Evolutionary conservation across 306 rosid species (phyloP), one percentile per base, ranked within the genome.

Genomic region (Pyrus betulifolia): DNA sequence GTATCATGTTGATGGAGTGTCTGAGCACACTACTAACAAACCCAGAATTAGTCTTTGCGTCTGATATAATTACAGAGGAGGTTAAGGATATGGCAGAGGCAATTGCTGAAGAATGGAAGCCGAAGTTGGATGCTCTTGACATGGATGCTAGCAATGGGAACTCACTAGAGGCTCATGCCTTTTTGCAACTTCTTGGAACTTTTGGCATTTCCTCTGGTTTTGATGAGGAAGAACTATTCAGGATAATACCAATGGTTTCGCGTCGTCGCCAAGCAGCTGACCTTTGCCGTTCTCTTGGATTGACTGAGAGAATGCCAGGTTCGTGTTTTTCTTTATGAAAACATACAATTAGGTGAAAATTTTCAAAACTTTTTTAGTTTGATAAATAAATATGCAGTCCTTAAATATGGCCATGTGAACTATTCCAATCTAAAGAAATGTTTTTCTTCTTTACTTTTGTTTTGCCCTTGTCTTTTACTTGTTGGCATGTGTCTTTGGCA

Each of bases 1-100:
- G 99, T 82, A 92, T 96, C 77, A 96, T 96, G 99, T 86, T 96
- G 93, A 88, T 96, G 99, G 99, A 96, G 69, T 96, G 98, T 82
- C 86, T 96, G 52, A 88, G 93, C 87, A 80, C 85, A 79, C 84
- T 91, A 87, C 76, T 96, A 73, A 71, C 80, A 74, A 87, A 84
- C 77, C 83, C 81, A 42, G 80, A 75, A 74, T 78, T 70, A 68
- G 83, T 44, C 28, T 67, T 77, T 69, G 88, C 78, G 78, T 81
- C 89, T 75, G 80, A 81, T 79, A 73, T 89, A 31, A 86, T 91
- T 82, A 88, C 98, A 33, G 88, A 86, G 79, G 89, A 89, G 79
- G 84, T 88, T 63, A 91, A 87, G 85, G 82, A 80, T 67, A 79
- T 86, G 84, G 99, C 99, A 51, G 91, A 89, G 84, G 74, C 78